These are phyloP conservation scores for Hibiscus mutabilis DNA, from an alignment of 345 rosid genomes.

Conservation along the genomic window DNA sequence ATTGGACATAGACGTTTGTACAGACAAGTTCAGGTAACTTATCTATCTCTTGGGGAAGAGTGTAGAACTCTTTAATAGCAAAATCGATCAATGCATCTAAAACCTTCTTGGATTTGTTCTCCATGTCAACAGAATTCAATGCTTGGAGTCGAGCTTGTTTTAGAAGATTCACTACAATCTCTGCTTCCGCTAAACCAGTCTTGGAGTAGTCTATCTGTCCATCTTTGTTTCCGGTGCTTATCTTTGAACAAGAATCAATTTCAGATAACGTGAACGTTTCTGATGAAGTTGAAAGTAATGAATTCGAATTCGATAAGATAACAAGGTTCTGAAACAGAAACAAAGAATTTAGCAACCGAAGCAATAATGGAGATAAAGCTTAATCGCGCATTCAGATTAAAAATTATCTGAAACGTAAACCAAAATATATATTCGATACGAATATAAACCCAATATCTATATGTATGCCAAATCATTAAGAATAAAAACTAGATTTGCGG, in stretches of 20 bases:
- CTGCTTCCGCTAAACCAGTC: constrained; percentile 4
- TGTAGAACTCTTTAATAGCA: background rate
- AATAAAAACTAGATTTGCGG: no score
- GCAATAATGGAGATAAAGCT: background rate
- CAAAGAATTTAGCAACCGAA: background rate
- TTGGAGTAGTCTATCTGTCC: background rate
- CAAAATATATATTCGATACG: no score
- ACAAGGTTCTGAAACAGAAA: constrained; percentile 10
- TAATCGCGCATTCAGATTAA: background rate
- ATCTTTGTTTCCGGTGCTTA: background rate
- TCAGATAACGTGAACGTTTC: background rate
- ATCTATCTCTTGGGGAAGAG: constrained; percentile 21
- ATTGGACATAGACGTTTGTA: background rate
- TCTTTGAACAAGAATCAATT: constrained; percentile 3
- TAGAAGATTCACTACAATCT: constrained; percentile 18
- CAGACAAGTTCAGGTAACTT: background rate
- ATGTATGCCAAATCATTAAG: no score
- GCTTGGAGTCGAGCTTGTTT: constrained; percentile 22
- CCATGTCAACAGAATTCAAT: constrained; percentile 16
- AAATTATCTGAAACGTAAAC: background rate
- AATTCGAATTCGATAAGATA: background rate
- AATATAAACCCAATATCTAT: no score
- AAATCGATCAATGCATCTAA: constrained; percentile 24
- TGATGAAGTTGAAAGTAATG: background rate
- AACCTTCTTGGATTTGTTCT: constrained; percentile 27